Evolutionary conservation across 345 rosid species (phyloP), one percentile per base, ranked within the genome.

Genomic region (Lepidium sativum): DNA sequence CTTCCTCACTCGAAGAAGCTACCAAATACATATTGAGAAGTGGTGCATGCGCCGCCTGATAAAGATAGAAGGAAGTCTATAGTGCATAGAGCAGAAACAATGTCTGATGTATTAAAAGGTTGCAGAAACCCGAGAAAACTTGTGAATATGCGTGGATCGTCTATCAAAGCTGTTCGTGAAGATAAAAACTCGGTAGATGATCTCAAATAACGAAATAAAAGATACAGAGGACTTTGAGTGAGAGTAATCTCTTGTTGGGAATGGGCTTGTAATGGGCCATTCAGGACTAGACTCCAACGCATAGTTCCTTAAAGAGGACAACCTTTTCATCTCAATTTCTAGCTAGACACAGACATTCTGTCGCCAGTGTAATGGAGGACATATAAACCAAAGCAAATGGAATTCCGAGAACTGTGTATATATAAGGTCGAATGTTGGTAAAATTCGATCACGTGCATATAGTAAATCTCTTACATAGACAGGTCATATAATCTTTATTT

Each of bases 71-170:
- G 69, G 74, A 71, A 65, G 60, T 74, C 81, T 38, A 76, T 86
- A 48, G 64, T 94, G 49, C 79, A 58, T 62, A 94, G 81, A 76
- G 95, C 97, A 13, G 85, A 79, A 81, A 87, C 76, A n/a, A 90
- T 94, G 89, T 88, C 90, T 74, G 71, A 75, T 73, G 71, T 88
- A 8, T 69, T 94, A 32, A 84, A 86, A 75, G 78, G 63, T 31
- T 82, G 91, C 69, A 88, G 76, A 53, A 75, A 88, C 78, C 91
- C 89, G 7, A 81, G 88, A 59, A 68, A 84, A 56, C 74, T 81
- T 40, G 68, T 78, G 47, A 84, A 79, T 71, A 63, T 56, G 70
- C 77, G 84, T 80, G 78, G 79, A 59, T 78, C 75, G 23, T 44
- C 67, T 4, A 69, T 32, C 21, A 77, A 40, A 31, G 37, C 59